These are phyloP conservation scores for Mikania micrantha DNA, from an alignment of 129 eudicot genomes.

Conservation along the genomic window DNA sequence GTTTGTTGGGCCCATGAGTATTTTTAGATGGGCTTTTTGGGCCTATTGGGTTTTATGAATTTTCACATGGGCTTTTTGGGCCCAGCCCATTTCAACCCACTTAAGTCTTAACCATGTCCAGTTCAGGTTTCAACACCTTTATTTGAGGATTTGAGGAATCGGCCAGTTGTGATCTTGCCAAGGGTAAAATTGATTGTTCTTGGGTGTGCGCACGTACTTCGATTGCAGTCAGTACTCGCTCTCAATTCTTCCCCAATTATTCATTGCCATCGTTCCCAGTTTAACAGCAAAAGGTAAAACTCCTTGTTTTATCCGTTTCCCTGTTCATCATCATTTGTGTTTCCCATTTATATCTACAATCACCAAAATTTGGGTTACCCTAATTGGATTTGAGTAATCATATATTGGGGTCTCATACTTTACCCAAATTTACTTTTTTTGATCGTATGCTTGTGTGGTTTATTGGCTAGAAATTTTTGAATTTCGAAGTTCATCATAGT, in stretches of 20 bases:
- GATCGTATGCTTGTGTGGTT: not conserved
- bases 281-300: conserved; percentile 11
- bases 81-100: not conserved
- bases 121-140: no score
- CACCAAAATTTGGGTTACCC: conserved; percentile 8
- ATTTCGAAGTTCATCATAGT: not conserved
- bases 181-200: conserved; percentile 10
- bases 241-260: not conserved
- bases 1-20: no score
- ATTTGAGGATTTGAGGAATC: not conserved
- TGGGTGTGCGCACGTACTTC: conserved; percentile 8
- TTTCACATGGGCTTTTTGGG: not conserved
- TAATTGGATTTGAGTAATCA: conserved; percentile 12
- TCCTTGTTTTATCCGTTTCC: not conserved
- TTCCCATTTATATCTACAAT: not conserved
- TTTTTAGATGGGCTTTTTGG: no score
- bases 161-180: not conserved
- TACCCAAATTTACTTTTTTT: not conserved
- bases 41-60: no score
- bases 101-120: no score
- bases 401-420: conserved; percentile 9
- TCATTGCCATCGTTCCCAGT: conserved; percentile 4
- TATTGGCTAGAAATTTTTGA: not conserved
- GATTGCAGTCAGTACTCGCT: conserved; percentile 17
- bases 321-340: not conserved